Base-by-base conservation (phyloP, 2,329 filamentous ascomycete genomes). In the Talaromyces pinophilus region DNA sequence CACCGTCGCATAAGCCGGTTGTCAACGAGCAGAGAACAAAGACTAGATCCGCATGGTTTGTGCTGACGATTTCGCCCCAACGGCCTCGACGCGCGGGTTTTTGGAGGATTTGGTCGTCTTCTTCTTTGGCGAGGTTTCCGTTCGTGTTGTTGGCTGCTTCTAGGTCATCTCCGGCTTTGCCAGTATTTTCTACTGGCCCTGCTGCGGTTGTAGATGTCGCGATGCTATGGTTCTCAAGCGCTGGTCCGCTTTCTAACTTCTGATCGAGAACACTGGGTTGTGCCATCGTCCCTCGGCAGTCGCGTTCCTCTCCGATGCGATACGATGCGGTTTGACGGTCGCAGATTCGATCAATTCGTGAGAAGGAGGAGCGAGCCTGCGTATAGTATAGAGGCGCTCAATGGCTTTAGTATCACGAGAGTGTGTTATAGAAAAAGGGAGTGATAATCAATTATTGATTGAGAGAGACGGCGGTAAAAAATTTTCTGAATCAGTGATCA, bases 1-100 rank as follows among this genome's bases (percentile, higher is more conserved):
- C 77, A 66, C 78, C 79, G 68, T 82, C 81, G 60, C 80, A 80
- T 22, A 82, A 73, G 1, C 81, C 81, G 0, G 80, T 82, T 38
- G 78, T 71, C 62, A 82, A 78, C 72, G 64, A 82, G 68, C 69
- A 82, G 67, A 76, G 72, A 13, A 76, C 67, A 44, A 73, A 80
- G 54, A 80, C 69, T 11, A 78, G 65, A 60, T 80, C 78, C 5
- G 77, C 77, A 62, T 79, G 69, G 7, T 72, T 72, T 44, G 72
- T 67, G 33, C 72, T 71, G 46, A 80, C 64, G 2, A 70, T 70
- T 48, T 78, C 71, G 7, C 70, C 71, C 76, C 75, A 78, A 63
- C 71, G 65, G 17, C 61, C 61, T 22, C 61, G 33, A 25, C 33
- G 46, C 22, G 57, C 57, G 28, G 40, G 28, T 30, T 60, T 60